Conservation (phyloP, 2,329 filamentous ascomycete species). For the Epichloe sibirici region DNA sequence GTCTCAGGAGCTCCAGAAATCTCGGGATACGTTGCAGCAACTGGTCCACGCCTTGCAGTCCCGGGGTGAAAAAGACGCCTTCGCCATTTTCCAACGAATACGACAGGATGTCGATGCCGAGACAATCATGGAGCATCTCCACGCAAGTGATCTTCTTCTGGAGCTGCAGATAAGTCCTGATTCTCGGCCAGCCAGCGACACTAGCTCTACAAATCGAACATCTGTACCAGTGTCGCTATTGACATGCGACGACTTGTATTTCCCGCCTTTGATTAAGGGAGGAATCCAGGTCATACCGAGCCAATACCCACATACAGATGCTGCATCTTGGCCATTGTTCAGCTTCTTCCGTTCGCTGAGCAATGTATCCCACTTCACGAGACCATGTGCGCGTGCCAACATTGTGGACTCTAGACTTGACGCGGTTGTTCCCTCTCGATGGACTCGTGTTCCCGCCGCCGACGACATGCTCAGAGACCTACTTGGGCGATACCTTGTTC, state of each 20-base stretch:
- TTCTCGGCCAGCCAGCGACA: not conserved
- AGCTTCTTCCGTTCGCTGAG: not conserved
- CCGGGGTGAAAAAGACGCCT: not conserved
- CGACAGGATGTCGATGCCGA: not conserved
- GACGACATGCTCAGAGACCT: not conserved
- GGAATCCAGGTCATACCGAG: not conserved
- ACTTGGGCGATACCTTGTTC: not conserved
- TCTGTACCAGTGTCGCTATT: not conserved
- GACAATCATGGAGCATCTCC: not conserved
- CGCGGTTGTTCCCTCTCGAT: not conserved
- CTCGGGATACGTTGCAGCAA: not conserved
- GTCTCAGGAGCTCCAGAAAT: not conserved
- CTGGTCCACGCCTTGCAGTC: not conserved
- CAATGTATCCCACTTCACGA: not conserved
- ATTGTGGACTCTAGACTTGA: not conserved
- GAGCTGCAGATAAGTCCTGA: not conserved
- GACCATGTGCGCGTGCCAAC: not conserved
- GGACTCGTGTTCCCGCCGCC: not conserved
- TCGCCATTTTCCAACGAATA: not conserved
- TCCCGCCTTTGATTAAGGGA: not conserved
- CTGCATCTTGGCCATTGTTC: not conserved
- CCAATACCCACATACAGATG: not conserved
- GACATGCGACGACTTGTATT: not conserved
- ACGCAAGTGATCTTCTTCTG: conserved; percentile 1
- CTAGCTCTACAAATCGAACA: not conserved